Evolutionary conservation across 202 grass and related monocot species (phyloP), one percentile per base, ranked within the genome.

Genomic region (Zoysia matrella): DNA sequence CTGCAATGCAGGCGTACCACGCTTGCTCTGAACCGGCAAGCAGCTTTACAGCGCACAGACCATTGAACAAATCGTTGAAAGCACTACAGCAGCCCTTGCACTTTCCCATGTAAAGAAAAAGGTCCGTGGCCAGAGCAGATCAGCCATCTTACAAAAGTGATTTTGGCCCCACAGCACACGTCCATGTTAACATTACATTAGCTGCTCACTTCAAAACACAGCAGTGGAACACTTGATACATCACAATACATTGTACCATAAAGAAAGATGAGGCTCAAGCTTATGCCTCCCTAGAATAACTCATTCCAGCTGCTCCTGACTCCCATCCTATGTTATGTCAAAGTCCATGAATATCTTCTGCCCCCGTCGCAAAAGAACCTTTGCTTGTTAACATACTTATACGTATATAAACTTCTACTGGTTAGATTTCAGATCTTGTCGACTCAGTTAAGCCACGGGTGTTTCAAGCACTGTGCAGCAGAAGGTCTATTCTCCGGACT

Each of bases 401-500:
- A 41, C 72, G 47, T 22, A 0, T 69, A 30, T 81, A 85, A 82
- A 81, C 48, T 86, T 74, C 65, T 75, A 73, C 30, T 2, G 8
- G 63, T 82, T 76, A 90, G 83, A 60, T 30, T 70, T 58, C 53
- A 8, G 3, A 72, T 62, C 16, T 61, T 40, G 41, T 50, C 2
- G 5, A 36, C 79, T 90, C 83, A 90, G 47, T 83, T 78, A 58
- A 97, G 82, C 95, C 95, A 97, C 14, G 73, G 52, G 80, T 97
- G 86, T 70, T 87, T 90, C 84, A 93, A 84, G 69, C 90, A 97
- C 58, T 89, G 82, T 10, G 75, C 74, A 13, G 95, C 95, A 0
- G 90, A 84, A 12, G 92, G 92, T 30, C 95, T 90, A 43, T 91
- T 84, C 61, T 94, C 92, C 1, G 92, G 86, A 54, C 74, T 78